Base-by-base conservation (phyloP, 495 filamentous ascomycete genomes). In the Hyphodiscus hymeniophilus region DNA sequence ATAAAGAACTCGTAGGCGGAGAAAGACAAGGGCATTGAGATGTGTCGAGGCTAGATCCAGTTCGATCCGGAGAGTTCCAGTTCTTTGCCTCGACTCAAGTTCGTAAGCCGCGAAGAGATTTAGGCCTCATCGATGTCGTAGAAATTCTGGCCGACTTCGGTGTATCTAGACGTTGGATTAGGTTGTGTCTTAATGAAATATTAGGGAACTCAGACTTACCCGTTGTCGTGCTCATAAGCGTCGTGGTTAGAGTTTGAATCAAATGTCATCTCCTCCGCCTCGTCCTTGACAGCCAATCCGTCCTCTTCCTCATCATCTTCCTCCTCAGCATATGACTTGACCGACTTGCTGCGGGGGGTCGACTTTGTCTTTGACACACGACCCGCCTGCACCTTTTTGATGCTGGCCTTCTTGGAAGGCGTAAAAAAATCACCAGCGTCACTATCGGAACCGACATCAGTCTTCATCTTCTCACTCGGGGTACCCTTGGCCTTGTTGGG, bases 361-460 rank as follows among this genome's bases (percentile, higher is more conserved):
- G 7, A 7, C 39, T 42, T 7, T 13, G 22, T 42, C 39, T 42
- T 42, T 20, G 10, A 11, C 7, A 43, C 26, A 15, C 41, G 41
- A 10, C 41, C 41, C 3, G n/a, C 3, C 5, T 30, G 30, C 0
- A 31, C 26, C 41, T 43, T 43, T 22, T 43, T 43, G 8, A 43
- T n/a, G 1, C 22, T 40, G 16, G 15, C 26, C 32, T 42, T 46
- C 41, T 31, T 51, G 22, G 21, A 7, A 32, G 20, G 38, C 16
- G 38, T 40, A 2, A 40, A 12, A 18, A 28, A 32, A 31, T 45
- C 41, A 21, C 45, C 48, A 1, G 44, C 48, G 1, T 50, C 48
- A 24, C 44, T 40, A 17, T 34, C 12, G 20, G 22, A 38, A 3
- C 35, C 32, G 30, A 15, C 33, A 32, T 39, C n/a, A 32, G 8